These are phyloP conservation scores for Apophysomyces ossiformis DNA, from an alignment of 371 early-diverging fungal species.

Conservation along the genomic window DNA sequence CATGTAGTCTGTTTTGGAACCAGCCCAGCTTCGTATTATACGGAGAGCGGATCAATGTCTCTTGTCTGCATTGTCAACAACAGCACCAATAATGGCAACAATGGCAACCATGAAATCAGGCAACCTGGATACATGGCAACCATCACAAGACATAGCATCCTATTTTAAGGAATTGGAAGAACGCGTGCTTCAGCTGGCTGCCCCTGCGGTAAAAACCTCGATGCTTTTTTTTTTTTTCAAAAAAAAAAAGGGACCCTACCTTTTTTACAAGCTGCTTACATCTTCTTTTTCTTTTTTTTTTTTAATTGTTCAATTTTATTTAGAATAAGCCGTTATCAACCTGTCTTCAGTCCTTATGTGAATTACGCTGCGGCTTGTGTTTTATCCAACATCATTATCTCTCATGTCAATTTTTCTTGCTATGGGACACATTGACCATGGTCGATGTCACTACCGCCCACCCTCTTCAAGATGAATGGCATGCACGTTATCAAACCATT, in stretches of 20 bases:
- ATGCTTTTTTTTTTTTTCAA: neutral
- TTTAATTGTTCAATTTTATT: neutral
- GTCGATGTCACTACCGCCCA: neutral
- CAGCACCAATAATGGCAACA: no score
- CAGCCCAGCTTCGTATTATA: no score
- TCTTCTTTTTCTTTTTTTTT: neutral
- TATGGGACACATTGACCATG: constrained; percentile 11
- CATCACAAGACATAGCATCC: neutral
- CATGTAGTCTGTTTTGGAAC: no score
- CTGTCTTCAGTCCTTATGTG: constrained; percentile 16
- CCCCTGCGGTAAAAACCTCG: constrained; percentile 10
- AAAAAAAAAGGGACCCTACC: no score
- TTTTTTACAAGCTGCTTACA: no score
- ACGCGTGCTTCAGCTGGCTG: constrained; percentile 4
- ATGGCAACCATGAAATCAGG: neutral
- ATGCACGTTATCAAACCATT: neutral
- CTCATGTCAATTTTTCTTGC: constrained; percentile 14
- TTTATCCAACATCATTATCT: constrained; percentile 15
- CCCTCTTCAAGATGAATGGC: neutral
- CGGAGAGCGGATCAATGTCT: no score
- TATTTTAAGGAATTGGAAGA: constrained; percentile 12
- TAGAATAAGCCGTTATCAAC: neutral
- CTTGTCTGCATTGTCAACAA: no score
- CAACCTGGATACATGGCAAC: neutral
- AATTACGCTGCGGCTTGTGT: constrained; percentile 13